phyloP scores from a whole-genome alignment of 805 yeast species.

The Sugiyamaella lignohabitans region DNA sequence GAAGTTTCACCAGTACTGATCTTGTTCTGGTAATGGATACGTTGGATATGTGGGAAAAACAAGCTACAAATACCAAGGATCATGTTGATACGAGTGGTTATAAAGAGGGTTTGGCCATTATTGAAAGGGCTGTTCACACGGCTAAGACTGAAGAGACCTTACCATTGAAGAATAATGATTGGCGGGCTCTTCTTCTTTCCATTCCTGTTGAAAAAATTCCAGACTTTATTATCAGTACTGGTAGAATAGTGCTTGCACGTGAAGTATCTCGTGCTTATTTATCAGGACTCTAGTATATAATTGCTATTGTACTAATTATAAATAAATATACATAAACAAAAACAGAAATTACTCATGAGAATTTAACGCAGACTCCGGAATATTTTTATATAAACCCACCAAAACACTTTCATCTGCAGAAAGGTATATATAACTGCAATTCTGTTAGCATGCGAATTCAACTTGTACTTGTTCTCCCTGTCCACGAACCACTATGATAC shows the following conservation, averaged over 20 bases:
- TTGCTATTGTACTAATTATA: not conserved
- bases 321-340: no score
- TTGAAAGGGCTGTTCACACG: not conserved
- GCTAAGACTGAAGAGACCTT: not conserved
- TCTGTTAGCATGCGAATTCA: not conserved
- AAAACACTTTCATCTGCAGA: conserved; percentile 1
- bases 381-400: conserved; percentile 7
- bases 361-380: not conserved
- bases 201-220: conserved; percentile 8
- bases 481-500: no score
- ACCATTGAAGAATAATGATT: conserved; percentile 15
- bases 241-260: conserved; percentile 16
- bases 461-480: no score
- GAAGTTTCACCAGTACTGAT: conserved; percentile 15
- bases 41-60: conserved; percentile 22
- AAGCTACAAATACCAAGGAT: no score
- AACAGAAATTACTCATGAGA: not conserved
- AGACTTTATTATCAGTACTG: conserved; percentile 10
- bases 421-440: conserved; percentile 7
- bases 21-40: conserved; percentile 18
- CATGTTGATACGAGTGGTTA: no score
- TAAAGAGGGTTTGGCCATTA: not conserved
- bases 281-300: not conserved
- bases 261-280: conserved; percentile 22
- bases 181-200: conserved; percentile 16